Percentiles rank a stretch among this genome's conserved stretches.
phyloP scores from a whole-genome alignment of 495 filamentous ascomycete genomes.

The Bryoglossum gracile region DNA sequence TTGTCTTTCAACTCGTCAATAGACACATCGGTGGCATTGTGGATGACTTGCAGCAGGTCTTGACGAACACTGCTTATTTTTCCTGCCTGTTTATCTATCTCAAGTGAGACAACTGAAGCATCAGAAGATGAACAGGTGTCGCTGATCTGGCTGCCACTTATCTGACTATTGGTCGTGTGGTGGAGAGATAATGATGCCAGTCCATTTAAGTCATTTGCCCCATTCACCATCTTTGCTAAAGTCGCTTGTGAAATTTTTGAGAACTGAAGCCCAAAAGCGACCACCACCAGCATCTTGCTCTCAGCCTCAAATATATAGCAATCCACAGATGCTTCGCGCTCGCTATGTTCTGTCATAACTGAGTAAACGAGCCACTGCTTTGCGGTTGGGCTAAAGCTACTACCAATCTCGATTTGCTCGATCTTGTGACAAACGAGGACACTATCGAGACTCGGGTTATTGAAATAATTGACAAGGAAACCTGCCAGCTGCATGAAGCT shows the following conservation, averaged over 20 bases:
- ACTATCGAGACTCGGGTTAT: not conserved
- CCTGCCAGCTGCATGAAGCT: constrained; percentile 45
- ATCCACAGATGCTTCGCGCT: not conserved
- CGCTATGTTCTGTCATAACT: constrained; percentile 1
- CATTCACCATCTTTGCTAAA: constrained; percentile 12
- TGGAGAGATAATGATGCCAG: not conserved
- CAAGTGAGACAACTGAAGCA: no score
- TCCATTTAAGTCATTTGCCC: constrained; percentile 9
- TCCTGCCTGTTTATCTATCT: constrained; percentile 12
- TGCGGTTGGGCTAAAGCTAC: not conserved
- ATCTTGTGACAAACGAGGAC: constrained; percentile 35
- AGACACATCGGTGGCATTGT: constrained; percentile 37
- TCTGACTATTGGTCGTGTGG: not conserved
- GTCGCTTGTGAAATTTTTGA: constrained; percentile 12
- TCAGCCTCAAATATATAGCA: constrained; percentile 10
- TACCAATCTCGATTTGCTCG: constrained; percentile 1
- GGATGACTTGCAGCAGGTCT: constrained; percentile 19
- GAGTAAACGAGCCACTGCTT: constrained; percentile 11
- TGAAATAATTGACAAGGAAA: constrained; percentile 37
- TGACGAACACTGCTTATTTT: not conserved
- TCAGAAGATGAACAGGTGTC: constrained; percentile 16
- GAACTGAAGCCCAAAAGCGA: constrained; percentile 15
- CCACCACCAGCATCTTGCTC: constrained; percentile 20
- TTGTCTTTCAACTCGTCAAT: constrained; percentile 32
- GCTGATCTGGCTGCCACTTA: constrained; percentile 6